Evolutionary conservation across 2,329 filamentous ascomycete species (phyloP).

Genomic region (Colletotrichum sp.): DNA sequence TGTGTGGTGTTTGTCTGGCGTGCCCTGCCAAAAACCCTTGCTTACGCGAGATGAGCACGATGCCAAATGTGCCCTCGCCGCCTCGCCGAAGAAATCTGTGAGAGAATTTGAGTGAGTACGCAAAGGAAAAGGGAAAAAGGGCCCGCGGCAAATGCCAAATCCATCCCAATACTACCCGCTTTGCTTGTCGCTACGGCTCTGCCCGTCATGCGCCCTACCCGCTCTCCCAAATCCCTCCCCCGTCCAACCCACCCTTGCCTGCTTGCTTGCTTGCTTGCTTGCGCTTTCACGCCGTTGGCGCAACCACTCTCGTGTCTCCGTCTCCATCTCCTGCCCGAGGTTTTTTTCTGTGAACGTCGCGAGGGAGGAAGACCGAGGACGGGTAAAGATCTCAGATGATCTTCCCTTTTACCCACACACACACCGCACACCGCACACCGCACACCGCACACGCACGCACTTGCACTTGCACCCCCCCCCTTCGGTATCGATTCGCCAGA

Average conservation of each 20-base stretch:
- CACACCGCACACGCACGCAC: neutral
- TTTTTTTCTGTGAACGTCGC: neutral
- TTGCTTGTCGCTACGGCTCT: neutral
- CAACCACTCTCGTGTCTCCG: neutral
- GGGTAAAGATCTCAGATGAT: constrained; percentile 10
- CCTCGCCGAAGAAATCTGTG: neutral
- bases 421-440: too few species aligned
- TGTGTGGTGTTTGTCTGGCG: constrained; percentile 2
- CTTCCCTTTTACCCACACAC: neutral
- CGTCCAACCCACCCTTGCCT: neutral
- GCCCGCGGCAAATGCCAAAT: neutral
- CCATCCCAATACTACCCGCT: neutral
- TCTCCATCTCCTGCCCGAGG: neutral
- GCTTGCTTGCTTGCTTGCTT: neutral
- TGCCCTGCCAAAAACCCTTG: neutral
- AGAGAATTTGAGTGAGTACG: neutral
- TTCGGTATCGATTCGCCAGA: neutral
- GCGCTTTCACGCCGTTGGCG: neutral
- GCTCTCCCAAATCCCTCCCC: neutral
- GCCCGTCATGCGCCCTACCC: neutral
- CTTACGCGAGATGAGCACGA: constrained; percentile 14
- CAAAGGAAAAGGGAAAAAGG: neutral
- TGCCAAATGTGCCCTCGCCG: neutral
- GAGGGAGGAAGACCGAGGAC: neutral
- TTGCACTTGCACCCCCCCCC: neutral